Conservation (phyloP, 441 rosid genomes). For the Gossypium lobatum region DNA sequence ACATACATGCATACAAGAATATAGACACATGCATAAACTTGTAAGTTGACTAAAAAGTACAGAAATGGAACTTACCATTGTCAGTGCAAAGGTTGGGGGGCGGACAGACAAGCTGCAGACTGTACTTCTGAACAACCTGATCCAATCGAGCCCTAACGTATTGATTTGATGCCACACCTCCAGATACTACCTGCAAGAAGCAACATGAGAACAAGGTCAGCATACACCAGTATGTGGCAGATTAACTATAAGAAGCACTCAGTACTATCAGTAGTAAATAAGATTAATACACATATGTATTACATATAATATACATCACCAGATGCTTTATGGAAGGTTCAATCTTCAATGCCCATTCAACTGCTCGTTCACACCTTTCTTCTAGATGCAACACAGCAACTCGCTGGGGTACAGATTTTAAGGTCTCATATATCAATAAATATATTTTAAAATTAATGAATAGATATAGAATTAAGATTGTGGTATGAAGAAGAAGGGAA, state of each 20-base stretch:
- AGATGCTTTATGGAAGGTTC: conserved; percentile 76
- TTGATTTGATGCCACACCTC: conserved; percentile 92
- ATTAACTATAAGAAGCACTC: conserved; percentile 12
- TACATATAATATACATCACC: conserved; percentile 35
- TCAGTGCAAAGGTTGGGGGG: conserved; percentile 88
- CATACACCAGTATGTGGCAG: conserved; percentile 12
- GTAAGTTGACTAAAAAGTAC: neutral
- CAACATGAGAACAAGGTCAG: neutral
- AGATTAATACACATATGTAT: neutral
- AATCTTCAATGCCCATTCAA: conserved; percentile 80
- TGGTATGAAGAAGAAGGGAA: neutral
- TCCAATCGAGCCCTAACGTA: conserved; percentile 62
- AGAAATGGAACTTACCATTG: conserved; percentile 48
- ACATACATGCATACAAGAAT: neutral
- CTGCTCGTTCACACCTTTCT: conserved; percentile 86
- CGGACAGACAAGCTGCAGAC: conserved; percentile 75
- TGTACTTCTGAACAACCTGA: conserved; percentile 53
- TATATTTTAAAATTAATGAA: neutral
- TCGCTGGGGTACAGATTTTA: conserved; percentile 40
- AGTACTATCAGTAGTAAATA: conserved; percentile 1
- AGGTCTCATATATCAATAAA: conserved; percentile 1
- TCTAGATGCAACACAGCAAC: conserved; percentile 93
- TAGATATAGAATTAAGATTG: neutral
- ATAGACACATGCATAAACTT: neutral
- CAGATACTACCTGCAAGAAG: conserved; percentile 69